Evolutionary conservation across 805 yeast species (phyloP), one percentile per base, ranked within the genome.

Genomic region (Ogataea zsoltii): DNA sequence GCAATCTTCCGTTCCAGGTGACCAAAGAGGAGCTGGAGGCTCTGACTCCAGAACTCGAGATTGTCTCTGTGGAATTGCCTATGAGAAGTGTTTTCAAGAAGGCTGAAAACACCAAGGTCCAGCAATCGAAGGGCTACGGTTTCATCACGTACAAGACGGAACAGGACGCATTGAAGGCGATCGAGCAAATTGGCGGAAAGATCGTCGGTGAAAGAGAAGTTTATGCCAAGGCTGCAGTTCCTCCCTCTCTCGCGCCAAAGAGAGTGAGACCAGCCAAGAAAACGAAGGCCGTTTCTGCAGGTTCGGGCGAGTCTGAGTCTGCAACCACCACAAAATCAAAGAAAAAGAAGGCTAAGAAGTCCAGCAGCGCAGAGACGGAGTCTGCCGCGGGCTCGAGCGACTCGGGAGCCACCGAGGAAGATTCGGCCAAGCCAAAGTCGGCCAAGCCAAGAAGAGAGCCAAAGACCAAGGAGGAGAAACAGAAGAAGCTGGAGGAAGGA

Each of bases 151-250:
- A 83, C 53, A 72, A 78, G 40, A 68, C 74, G 47, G 79, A 82
- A 53, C 85, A 77, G 40, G 73, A 74, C 36, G 96, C 88, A 58
- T 67, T 76, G 58, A 69, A 72, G 61, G 96, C 96, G n/a, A 79
- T 63, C 23, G 54, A 48, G n/a, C 52, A 57, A 16, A 56, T 62
- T 29, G 55, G 56, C 15, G 67, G 65, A 28, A 58, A 62, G 45
- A 53, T 47, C 12, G 58, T 67, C 23, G 58, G 60, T 6, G 69
- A 62, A n/a, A 57, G 69, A 46, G 65, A 69, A 44, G 70, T 82
- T 41, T 74, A 71, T 48, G 74, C 80, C 41, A 78, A 74, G 58
- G 70, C 70, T 60, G 84, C 85, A 4, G 71, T 72, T 42, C 78
- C 65, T 15, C 55, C 55, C 14, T 37, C 50, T 14, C 49, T 45